Percentiles rank a stretch among this genome's conserved stretches.
Conservation (phyloP, 164 flowering plant species). For the Hamamelis virginiana region DNA sequence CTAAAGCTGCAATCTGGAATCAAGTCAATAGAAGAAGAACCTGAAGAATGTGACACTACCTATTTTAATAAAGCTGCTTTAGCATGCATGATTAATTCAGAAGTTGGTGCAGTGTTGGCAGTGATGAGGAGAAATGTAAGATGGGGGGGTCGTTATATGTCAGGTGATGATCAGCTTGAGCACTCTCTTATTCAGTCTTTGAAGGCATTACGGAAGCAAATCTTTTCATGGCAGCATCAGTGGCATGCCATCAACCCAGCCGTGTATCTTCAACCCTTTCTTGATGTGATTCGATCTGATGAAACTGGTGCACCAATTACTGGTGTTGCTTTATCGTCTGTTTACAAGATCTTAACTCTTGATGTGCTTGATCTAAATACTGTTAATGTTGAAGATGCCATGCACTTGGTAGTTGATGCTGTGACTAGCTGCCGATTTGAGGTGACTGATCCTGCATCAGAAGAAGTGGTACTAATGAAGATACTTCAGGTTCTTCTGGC, state of each 20-base stretch:
- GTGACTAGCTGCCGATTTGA: slow-evolving; percentile 69
- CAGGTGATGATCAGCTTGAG: slow-evolving; percentile 66
- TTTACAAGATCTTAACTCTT: slow-evolving; percentile 53
- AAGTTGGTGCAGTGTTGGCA: slow-evolving; percentile 66
- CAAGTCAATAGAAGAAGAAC: slow-evolving; percentile 45
- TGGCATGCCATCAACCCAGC: slow-evolving; percentile 53
- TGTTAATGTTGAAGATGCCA: slow-evolving; percentile 50
- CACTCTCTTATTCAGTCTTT: slow-evolving; percentile 55
- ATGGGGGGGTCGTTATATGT: slow-evolving; percentile 65
- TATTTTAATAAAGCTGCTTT: slow-evolving; percentile 38
- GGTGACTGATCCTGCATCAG: slow-evolving; percentile 71
- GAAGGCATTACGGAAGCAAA: slow-evolving; percentile 48
- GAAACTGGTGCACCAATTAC: slow-evolving; percentile 75
- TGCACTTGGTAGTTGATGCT: slow-evolving; percentile 60
- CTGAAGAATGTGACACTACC: slow-evolving; percentile 34
- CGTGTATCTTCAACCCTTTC: slow-evolving; percentile 56
- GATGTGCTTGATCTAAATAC: slow-evolving; percentile 47
- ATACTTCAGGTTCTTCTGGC: slow-evolving; percentile 70
- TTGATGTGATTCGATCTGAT: slow-evolving; percentile 64
- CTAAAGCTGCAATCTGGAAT: slow-evolving; percentile 45
- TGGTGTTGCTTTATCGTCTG: slow-evolving; percentile 60
- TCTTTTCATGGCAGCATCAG: slow-evolving; percentile 51
- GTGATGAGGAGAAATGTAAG: slow-evolving; percentile 78
- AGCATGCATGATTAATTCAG: slow-evolving; percentile 63
- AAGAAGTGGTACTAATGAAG: slow-evolving; percentile 65